phyloP scores from a whole-genome alignment of 2,329 filamentous ascomycete species.

The Claviceps citrina region DNA sequence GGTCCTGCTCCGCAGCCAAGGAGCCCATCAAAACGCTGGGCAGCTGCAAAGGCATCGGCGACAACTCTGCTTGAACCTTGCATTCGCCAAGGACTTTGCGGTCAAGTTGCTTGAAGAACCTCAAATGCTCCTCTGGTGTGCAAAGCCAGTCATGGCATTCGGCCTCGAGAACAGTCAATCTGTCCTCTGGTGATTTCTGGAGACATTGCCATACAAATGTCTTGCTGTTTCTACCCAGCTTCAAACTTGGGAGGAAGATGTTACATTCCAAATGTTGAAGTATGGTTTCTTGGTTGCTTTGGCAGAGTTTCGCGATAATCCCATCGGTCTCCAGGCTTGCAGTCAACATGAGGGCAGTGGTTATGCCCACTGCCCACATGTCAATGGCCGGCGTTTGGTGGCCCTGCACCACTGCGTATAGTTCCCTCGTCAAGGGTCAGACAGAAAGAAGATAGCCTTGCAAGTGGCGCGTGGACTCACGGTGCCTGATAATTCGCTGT shows the following conservation, averaged over 20 bases:
- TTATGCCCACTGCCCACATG: conserved; percentile 37
- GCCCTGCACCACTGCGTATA: conserved; percentile 10
- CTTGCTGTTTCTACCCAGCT: conserved; percentile 13
- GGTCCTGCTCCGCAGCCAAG: not conserved
- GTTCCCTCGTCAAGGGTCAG: conserved; percentile 22
- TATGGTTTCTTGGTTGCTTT: conserved; percentile 14
- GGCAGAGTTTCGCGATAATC: conserved; percentile 13
- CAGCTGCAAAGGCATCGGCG: conserved; percentile 20
- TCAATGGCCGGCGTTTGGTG: conserved; percentile 27
- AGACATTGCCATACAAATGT: conserved; percentile 19
- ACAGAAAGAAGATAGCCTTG: not conserved
- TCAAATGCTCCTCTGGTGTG: conserved; percentile 15
- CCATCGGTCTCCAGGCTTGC: conserved; percentile 8
- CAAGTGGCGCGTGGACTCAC: conserved; percentile 20
- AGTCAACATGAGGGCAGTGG: conserved; percentile 24
- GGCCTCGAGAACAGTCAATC: conserved; percentile 17
- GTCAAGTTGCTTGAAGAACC: conserved; percentile 20
- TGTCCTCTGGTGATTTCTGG: conserved; percentile 12
- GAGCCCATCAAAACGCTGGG: conserved; percentile 11
- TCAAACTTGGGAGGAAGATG: conserved; percentile 7
- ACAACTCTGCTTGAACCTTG: conserved; percentile 13
- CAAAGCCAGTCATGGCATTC: conserved; percentile 21
- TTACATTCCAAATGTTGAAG: conserved; percentile 8
- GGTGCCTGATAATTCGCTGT: conserved; percentile 34
- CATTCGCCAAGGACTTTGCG: conserved; percentile 14